Conservation (phyloP, 441 rosid genomes). For the Erysimum pusillum region DNA sequence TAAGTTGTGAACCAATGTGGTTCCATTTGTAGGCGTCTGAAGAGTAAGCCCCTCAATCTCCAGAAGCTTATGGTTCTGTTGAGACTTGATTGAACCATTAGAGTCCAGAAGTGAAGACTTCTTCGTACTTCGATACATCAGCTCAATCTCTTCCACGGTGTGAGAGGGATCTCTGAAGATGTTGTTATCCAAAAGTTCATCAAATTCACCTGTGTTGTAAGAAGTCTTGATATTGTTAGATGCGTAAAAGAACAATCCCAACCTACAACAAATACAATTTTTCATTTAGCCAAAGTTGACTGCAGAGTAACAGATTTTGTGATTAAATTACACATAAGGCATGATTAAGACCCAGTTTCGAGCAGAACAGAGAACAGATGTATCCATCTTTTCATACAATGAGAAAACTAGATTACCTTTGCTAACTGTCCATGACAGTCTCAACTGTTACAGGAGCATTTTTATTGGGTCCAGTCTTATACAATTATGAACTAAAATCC, state of each 20-base stretch:
- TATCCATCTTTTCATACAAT: constrained; percentile 13
- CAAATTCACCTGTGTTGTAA: constrained; percentile 85
- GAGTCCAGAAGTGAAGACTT: constrained; percentile 52
- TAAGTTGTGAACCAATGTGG: constrained; percentile 76
- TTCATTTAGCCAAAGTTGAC: constrained; percentile 22
- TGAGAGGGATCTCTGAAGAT: constrained; percentile 54
- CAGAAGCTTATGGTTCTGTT: constrained; percentile 56
- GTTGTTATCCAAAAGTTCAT: constrained; percentile 75
- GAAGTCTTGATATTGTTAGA: constrained; percentile 38
- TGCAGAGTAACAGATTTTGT: constrained; percentile 3
- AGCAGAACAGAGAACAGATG: constrained; percentile 20
- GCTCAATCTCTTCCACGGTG: constrained; percentile 61
- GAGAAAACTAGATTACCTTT: constrained; percentile 9
- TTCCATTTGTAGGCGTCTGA: constrained; percentile 76
- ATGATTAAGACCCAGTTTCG: constrained; percentile 4
- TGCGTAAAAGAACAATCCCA: constrained; percentile 31
- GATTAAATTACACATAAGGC: constrained; percentile 9
- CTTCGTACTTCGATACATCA: constrained; percentile 51
- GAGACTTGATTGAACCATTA: constrained; percentile 62
- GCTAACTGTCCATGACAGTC: constrained; percentile 13
- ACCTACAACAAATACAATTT: constrained; percentile 23
- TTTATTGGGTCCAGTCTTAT: neutral
- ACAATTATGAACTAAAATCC: neutral
- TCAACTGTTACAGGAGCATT: neutral
- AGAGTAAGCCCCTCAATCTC: constrained; percentile 75